phyloP scores from a whole-genome alignment of 1,284 basidiomycete genomes.

The Rhodotorula sp. region DNA sequence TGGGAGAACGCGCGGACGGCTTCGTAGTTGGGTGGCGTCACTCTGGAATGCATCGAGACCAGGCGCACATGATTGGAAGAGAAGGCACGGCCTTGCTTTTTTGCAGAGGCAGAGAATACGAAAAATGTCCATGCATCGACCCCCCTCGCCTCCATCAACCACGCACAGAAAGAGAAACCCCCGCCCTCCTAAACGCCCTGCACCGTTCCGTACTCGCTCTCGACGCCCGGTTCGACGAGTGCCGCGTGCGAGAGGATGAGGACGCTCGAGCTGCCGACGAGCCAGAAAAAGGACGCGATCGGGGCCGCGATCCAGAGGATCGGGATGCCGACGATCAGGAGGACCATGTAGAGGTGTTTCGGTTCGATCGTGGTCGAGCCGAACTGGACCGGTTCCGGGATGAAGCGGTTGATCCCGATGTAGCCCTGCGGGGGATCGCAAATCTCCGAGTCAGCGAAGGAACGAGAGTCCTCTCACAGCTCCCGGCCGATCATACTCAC shows the following conservation, averaged over 20 bases:
- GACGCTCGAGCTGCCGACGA: slow-evolving; percentile 50
- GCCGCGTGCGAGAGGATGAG: slow-evolving; percentile 71
- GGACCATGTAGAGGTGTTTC: slow-evolving; percentile 52
- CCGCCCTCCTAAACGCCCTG: slow-evolving; percentile 50
- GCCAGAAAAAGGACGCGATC: slow-evolving; percentile 46
- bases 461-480: too few relatives aligned
- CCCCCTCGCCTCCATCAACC: too few relatives aligned
- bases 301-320: slow-evolving; percentile 42
- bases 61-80: too few relatives aligned
- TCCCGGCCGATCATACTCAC: slow-evolving; percentile 5
- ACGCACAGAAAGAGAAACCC: neutral
- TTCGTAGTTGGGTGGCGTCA: neutral
- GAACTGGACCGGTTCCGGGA: slow-evolving; percentile 70
- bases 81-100: too few relatives aligned
- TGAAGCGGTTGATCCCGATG: slow-evolving; percentile 78
- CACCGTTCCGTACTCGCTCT: slow-evolving; percentile 80
- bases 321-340: slow-evolving; percentile 47
- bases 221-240: slow-evolving; percentile 81
- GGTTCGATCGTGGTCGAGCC: slow-evolving; percentile 77
- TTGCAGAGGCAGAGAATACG: too few relatives aligned
- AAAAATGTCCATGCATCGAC: too few relatives aligned
- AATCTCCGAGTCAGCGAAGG: too few relatives aligned
- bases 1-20: slow-evolving; percentile 6
- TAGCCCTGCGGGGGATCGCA: slow-evolving; percentile 60
- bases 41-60: too few relatives aligned